These are phyloP conservation scores for Claviceps monticola DNA, from an alignment of 2,329 filamentous ascomycete genomes.

Conservation along the genomic window DNA sequence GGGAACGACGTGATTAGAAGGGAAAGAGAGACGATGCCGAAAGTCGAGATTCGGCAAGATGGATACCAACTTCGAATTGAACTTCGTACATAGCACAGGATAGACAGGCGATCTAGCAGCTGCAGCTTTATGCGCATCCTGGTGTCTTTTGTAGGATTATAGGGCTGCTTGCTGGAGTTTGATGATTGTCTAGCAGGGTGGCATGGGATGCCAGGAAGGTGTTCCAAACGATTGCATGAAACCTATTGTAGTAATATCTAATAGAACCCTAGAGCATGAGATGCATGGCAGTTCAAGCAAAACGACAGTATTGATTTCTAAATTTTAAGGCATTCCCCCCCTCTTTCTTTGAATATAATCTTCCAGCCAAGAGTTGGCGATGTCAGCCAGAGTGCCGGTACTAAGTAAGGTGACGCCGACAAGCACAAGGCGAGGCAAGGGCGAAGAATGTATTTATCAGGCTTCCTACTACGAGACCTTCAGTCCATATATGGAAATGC, in stretches of 20 bases:
- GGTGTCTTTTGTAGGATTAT: not conserved
- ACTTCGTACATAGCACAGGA: not conserved
- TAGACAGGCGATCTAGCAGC: not conserved
- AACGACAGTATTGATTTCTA: not conserved
- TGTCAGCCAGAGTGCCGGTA: too few relatives aligned
- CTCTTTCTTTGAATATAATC: too few relatives aligned
- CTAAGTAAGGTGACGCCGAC: not conserved
- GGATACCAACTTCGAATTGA: not conserved
- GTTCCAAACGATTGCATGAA: slow-evolving; percentile 1
- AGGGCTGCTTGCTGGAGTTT: slow-evolving; percentile 3
- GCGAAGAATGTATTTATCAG: too few relatives aligned
- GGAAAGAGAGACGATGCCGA: not conserved
- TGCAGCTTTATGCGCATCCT: not conserved
- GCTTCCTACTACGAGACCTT: too few relatives aligned
- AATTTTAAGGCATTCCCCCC: too few relatives aligned
- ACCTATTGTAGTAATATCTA: slow-evolving; percentile 3
- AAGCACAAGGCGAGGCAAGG: not conserved
- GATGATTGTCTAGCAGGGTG: not conserved
- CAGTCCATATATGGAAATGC: too few relatives aligned
- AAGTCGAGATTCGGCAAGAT: not conserved
- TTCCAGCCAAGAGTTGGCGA: too few relatives aligned
- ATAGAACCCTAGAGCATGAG: not conserved
- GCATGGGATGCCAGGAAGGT: not conserved
- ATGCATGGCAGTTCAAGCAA: not conserved
- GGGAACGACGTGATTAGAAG: slow-evolving; percentile 50